Evolutionary conservation across 208 protist species (phyloP), one percentile per base, ranked within the genome.

Genomic region (Blechomonas ayalai): DNA sequence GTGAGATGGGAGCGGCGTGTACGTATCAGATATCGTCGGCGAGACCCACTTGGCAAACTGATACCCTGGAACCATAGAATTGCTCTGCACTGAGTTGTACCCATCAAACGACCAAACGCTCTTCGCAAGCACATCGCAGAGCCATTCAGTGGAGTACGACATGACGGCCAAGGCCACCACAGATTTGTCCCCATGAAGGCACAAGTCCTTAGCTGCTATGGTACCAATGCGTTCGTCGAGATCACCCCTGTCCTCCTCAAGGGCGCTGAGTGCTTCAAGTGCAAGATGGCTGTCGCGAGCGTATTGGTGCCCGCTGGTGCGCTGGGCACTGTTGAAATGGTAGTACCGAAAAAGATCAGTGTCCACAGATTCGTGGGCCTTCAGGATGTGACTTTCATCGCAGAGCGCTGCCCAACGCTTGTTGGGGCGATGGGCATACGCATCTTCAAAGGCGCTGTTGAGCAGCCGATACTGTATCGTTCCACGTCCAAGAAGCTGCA

Each of bases 101-200:
- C 56, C 52, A 6, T 18, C 35, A 4, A 33, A 35, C 4, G 57
- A 64, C 60, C 70, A 81, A 27, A 90, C 33, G 24, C 61, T 47
- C 7, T 52, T 53, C 25, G 76, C 55, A 48, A 77, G 20, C 37
- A 66, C 52, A 0, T 64, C 70, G 45, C 72, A 76, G 5, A 92
- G 70, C 83, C 83, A 92, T 60, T 92, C 83, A 10, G 59, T 67
- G 16, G 83, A 92, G 59, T 70, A 69, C 54, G 76, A 84, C 26
- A 87, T 19, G 13, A 85, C 47, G 2, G 78, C 78, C 5, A 91
- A 66, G 13, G 75, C 78, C 18, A 86, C 76, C 25, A 89, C 34
- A 3, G 73, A 59, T 42, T 73, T 71, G 61, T 87, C 77, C 29
- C 73, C 73, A 13, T 58, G 50, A 12, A 92, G 47, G 50, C 63